Percentiles rank a stretch among this genome's conserved stretches.
Conservation (phyloP, 495 filamentous ascomycete species). For the Daldinia caldariorum region DNA sequence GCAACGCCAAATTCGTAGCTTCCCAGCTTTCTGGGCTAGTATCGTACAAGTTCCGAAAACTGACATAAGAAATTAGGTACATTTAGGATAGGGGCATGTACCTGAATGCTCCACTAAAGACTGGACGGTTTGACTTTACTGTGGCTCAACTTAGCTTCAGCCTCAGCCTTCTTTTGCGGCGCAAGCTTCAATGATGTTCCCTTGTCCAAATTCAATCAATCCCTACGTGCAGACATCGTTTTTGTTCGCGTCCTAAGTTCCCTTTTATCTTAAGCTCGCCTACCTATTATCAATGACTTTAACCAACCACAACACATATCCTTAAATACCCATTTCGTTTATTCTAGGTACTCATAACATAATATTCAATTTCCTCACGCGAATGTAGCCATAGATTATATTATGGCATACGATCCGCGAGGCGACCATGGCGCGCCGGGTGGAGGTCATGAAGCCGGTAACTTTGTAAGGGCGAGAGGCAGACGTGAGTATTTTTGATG, state of each 20-base stretch:
- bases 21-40: background rate
- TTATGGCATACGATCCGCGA: constrained; percentile 58
- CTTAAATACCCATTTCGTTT: background rate
- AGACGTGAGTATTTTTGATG: constrained; percentile 53
- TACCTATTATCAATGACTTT: constrained; percentile 19
- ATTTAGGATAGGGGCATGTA: no score
- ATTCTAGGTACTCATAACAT: no score
- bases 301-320: constrained; percentile 12
- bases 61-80: background rate
- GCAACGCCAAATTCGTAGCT: background rate
- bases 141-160: constrained; percentile 29
- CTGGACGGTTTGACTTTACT: background rate
- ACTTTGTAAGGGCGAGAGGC: constrained; percentile 54
- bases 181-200: constrained; percentile 22
- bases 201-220: constrained; percentile 17
- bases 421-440: constrained; percentile 52
- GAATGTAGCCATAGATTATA: constrained; percentile 30
- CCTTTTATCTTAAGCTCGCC: constrained; percentile 23
- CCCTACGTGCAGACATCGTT: constrained; percentile 26
- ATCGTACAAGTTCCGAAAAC: background rate
- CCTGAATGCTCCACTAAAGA: background rate
- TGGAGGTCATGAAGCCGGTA: constrained; percentile 51
- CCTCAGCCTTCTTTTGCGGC: constrained; percentile 26
- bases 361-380: background rate
- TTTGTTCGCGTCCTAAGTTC: constrained; percentile 17